Conservation (phyloP, 768 basidiomycete species). For the Melanogaster broomeanus region DNA sequence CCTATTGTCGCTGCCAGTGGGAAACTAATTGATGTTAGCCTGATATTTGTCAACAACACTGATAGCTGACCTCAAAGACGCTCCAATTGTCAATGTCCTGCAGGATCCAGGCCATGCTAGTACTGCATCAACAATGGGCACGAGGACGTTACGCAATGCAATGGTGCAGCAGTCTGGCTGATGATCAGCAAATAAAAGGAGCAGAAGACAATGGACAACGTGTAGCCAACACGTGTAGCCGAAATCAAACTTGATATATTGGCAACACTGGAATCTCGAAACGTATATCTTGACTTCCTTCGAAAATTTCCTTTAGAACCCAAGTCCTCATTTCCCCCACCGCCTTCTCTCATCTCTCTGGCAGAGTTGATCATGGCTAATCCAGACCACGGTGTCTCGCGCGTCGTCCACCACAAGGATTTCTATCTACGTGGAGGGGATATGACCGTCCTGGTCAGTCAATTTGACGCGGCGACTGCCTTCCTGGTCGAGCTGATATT, state of each 20-base stretch:
- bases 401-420: constrained; percentile 37
- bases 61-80: constrained; percentile 1
- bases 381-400: constrained; percentile 29
- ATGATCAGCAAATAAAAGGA: constrained; percentile 20
- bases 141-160: constrained; percentile 34
- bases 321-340: constrained; percentile 24
- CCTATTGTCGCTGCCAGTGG: constrained; percentile 6
- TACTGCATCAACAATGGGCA: constrained; percentile 13
- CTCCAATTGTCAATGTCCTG: constrained; percentile 6
- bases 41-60: constrained; percentile 3
- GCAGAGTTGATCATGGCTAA: constrained; percentile 25
- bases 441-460: constrained; percentile 54
- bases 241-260: constrained; percentile 17
- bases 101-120: constrained; percentile 6
- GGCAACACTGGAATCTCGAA: constrained; percentile 28
- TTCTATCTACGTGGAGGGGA: constrained; percentile 65
- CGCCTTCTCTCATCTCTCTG: constrained; percentile 31
- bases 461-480: not conserved
- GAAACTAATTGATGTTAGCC: not conserved
- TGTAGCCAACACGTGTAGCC: constrained; percentile 39
- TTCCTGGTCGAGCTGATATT: constrained; percentile 8
- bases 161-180: constrained; percentile 15
- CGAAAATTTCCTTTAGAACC: constrained; percentile 37
- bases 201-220: constrained; percentile 24
- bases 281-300: constrained; percentile 39